These are phyloP conservation scores for Moesziomyces antarcticus DNA, from an alignment of 1,284 basidiomycete genomes.

Conservation along the genomic window DNA sequence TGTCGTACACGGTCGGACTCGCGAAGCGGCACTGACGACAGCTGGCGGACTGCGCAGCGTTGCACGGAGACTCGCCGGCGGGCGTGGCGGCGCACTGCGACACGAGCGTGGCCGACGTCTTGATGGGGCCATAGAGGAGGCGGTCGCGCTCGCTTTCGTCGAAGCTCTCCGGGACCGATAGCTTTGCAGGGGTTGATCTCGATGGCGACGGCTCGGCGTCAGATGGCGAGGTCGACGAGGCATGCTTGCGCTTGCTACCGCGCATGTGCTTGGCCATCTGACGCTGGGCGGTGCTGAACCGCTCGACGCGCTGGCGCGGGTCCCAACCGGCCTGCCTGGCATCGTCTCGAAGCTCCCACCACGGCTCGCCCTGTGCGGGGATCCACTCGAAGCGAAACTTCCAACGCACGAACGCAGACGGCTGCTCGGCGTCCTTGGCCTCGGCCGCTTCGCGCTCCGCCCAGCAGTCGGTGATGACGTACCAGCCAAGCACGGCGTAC, in stretches of 20 bases:
- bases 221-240: neutral
- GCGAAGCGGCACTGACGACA: slow-evolving; percentile 14
- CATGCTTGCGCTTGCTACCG: neutral
- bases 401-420: slow-evolving; percentile 34
- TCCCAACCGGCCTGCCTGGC: slow-evolving; percentile 6
- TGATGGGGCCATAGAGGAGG: slow-evolving; percentile 17
- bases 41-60: slow-evolving; percentile 11
- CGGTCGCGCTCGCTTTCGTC: slow-evolving; percentile 5
- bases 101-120: slow-evolving; percentile 4
- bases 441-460: slow-evolving; percentile 24
- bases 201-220: neutral
- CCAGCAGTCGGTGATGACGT: slow-evolving; percentile 52
- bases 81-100: slow-evolving; percentile 10
- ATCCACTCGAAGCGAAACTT: slow-evolving; percentile 57
- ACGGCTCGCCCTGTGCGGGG: slow-evolving; percentile 38
- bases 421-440: neutral
- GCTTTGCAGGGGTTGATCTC: neutral
- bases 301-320: slow-evolving; percentile 21
- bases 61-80: slow-evolving; percentile 9
- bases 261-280: slow-evolving; percentile 11
- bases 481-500: slow-evolving; percentile 58
- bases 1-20: slow-evolving; percentile 26
- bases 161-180: neutral
- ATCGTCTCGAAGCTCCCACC: slow-evolving; percentile 31
- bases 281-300: slow-evolving; percentile 16